phyloP scores from a whole-genome alignment of 1,139 yeast species.

The Scheffersomyces segobiensis region DNA sequence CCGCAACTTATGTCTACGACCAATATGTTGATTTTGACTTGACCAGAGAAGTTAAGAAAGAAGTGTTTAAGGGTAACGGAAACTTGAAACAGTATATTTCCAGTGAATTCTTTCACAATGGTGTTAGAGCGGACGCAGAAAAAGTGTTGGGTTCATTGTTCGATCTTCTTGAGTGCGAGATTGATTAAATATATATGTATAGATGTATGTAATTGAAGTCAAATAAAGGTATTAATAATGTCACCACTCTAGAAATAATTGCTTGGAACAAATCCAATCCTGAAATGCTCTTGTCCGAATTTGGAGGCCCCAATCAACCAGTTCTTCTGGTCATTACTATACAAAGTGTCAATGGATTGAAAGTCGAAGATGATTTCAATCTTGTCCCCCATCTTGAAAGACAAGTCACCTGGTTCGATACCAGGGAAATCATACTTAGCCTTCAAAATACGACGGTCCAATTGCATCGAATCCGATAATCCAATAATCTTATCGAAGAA shows the following conservation, averaged over 20 bases:
- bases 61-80: conserved; percentile 29
- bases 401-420: conserved; percentile 39
- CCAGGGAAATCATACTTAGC: conserved; percentile 38
- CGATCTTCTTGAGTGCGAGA: conserved; percentile 41
- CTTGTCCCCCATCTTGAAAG: conserved; percentile 36
- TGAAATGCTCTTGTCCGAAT: conserved; percentile 11
- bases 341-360: conserved; percentile 25
- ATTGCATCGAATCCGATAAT: conserved; percentile 6
- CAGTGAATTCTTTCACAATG: conserved; percentile 55
- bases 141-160: conserved; percentile 43
- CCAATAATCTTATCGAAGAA: conserved; percentile 22
- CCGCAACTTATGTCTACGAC: conserved; percentile 51
- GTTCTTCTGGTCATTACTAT: conserved; percentile 19
- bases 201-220: neutral
- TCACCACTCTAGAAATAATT: conserved; percentile 22
- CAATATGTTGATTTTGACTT: conserved; percentile 55
- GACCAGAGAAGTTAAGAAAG: conserved; percentile 32
- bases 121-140: conserved; percentile 44
- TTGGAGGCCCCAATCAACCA: conserved; percentile 38
- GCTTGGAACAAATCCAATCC: conserved; percentile 46
- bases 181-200: conserved; percentile 30
- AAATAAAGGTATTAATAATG: conserved; percentile 1
- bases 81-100: conserved; percentile 46
- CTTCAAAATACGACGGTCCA: conserved; percentile 10
- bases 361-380: conserved; percentile 38